These are phyloP conservation scores for Phytophthora tentaculata DNA, from an alignment of 352 stramenopile genomes.

Conservation along the genomic window DNA sequence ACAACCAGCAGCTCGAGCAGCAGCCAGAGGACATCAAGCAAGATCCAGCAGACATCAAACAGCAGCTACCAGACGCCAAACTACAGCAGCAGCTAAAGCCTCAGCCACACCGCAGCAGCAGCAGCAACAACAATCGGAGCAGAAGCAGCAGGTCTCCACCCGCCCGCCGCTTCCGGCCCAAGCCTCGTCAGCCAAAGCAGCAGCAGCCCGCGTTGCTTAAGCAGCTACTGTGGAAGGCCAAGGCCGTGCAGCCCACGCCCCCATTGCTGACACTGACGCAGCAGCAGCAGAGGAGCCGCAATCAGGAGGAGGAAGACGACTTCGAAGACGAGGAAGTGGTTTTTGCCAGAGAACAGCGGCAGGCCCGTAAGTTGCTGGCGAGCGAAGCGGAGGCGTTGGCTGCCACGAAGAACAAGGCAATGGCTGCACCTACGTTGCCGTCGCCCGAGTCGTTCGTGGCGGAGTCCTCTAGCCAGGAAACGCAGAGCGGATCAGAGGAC, in stretches of 20 bases:
- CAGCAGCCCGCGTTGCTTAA: constrained; percentile 46
- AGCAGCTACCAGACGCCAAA: constrained; percentile 3
- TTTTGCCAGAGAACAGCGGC: constrained; percentile 49
- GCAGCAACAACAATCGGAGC: not conserved
- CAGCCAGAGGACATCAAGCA: constrained; percentile 10
- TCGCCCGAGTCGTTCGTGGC: constrained; percentile 26
- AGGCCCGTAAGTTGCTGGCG: constrained; percentile 47
- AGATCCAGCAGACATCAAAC: constrained; percentile 3
- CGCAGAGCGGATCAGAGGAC: constrained; percentile 71
- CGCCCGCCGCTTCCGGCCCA: constrained; percentile 12
- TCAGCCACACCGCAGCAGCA: not conserved
- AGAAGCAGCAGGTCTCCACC: constrained; percentile 18
- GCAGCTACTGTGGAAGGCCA: constrained; percentile 71
- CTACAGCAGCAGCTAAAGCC: constrained; percentile 13
- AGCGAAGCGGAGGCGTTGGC: constrained; percentile 31
- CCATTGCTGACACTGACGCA: not conserved
- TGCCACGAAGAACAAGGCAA: constrained; percentile 22
- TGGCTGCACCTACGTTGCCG: not conserved
- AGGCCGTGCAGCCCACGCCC: constrained; percentile 33
- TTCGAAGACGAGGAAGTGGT: constrained; percentile 50
- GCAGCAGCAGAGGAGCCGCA: constrained; percentile 14
- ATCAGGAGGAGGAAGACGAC: constrained; percentile 13
- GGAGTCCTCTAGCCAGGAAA: constrained; percentile 74
- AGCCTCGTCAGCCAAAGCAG: constrained; percentile 4
- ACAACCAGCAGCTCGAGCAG: constrained; percentile 45